phyloP scores from a whole-genome alignment of 2,329 filamentous ascomycete species.

The Trichophyton verrucosum region DNA sequence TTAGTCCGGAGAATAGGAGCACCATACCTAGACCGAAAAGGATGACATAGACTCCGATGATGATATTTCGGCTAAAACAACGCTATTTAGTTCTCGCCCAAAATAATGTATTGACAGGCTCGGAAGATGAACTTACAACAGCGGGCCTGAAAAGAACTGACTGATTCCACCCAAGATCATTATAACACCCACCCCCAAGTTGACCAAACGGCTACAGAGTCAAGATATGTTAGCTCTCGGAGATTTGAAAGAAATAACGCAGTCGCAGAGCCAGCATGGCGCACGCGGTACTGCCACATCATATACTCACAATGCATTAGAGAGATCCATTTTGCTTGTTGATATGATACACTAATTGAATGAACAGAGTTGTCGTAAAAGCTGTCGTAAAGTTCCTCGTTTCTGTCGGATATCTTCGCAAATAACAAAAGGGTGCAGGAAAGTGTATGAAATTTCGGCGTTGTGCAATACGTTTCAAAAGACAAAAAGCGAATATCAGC shows the following conservation, averaged over 20 bases:
- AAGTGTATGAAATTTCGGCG: background rate
- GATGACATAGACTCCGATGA: conserved; percentile 78
- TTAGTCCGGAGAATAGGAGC: background rate
- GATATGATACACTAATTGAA: background rate
- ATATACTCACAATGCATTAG: conserved; percentile 72
- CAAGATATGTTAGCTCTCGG: conserved; percentile 18
- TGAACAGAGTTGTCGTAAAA: background rate
- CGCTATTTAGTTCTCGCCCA: background rate
- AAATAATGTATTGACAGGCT: background rate
- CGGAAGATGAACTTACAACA: conserved; percentile 8
- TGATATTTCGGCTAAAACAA: conserved; percentile 50
- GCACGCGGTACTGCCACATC: background rate
- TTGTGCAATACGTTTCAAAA: background rate
- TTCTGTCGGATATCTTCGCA: background rate
- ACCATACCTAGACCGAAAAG: conserved; percentile 71
- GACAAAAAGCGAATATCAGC: background rate
- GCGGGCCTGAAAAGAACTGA: conserved; percentile 29
- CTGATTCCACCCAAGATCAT: conserved; percentile 70
- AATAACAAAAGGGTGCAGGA: background rate
- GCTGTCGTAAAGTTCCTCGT: background rate
- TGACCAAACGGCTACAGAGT: conserved; percentile 69
- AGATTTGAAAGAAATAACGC: background rate
- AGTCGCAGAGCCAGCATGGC: background rate
- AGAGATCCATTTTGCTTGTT: conserved; percentile 64
- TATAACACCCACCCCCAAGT: conserved; percentile 73